Evolutionary conservation across 2,329 filamentous ascomycete genomes (phyloP).

Genomic region (Alternaria conjuncta): DNA sequence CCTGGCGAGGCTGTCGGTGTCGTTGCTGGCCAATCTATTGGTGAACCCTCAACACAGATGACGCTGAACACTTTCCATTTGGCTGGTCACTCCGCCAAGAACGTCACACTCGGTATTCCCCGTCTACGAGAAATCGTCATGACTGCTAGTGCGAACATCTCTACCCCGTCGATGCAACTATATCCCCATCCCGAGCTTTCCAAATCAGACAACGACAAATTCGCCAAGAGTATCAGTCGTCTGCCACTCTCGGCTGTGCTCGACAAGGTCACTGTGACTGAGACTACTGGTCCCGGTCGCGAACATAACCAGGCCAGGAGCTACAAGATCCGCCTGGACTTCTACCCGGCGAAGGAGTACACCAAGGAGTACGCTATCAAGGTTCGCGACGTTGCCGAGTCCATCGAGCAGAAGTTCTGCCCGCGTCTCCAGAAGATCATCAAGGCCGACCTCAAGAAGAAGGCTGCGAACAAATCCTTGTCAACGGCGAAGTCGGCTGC

Average conservation of each 20-base stretch:
- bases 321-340: slow-evolving; percentile 79
- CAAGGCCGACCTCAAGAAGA: slow-evolving; percentile 80
- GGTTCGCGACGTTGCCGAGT: slow-evolving; percentile 75
- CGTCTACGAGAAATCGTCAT: slow-evolving; percentile 97
- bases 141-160: slow-evolving; percentile 89
- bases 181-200: slow-evolving; percentile 76
- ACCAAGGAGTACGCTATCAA: slow-evolving; percentile 82
- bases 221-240: slow-evolving; percentile 90
- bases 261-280: slow-evolving; percentile 79
- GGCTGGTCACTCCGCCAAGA: slow-evolving; percentile 96
- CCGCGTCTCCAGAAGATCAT: slow-evolving; percentile 73
- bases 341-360: slow-evolving; percentile 88
- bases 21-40: slow-evolving; percentile 93
- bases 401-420: slow-evolving; percentile 82
- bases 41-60: slow-evolving; percentile 98
- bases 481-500: slow-evolving; percentile 64
- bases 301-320: slow-evolving; percentile 77
- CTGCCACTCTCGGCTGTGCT: slow-evolving; percentile 84
- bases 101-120: slow-evolving; percentile 98
- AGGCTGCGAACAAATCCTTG: slow-evolving; percentile 63
- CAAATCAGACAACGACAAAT: slow-evolving; percentile 72
- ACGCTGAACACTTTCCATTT: slow-evolving; percentile 99
- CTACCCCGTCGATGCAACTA: slow-evolving; percentile 89
- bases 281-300: slow-evolving; percentile 75
- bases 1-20: slow-evolving; percentile 97